Percentiles rank a stretch among this genome's conserved stretches.
Conservation (phyloP, 2,329 filamentous ascomycete genomes). For the Bipolaris sorokiniana region DNA sequence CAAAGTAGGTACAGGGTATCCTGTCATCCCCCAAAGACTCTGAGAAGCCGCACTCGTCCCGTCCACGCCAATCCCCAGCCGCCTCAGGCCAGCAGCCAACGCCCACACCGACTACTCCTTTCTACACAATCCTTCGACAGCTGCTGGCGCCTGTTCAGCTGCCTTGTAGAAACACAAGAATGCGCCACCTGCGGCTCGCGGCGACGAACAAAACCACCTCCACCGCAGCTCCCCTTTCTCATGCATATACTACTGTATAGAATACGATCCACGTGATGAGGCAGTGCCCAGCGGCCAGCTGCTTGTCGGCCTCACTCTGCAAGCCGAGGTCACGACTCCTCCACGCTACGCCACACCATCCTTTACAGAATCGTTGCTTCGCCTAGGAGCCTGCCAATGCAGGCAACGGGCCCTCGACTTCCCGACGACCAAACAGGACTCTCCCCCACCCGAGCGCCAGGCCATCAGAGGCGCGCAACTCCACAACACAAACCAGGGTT, state of each 20-base stretch:
- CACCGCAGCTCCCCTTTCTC: constrained; percentile 3
- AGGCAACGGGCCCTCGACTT: constrained; percentile 12
- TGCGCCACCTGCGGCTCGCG: constrained; percentile 10
- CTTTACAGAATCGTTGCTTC: constrained; percentile 11
- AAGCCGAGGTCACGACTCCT: constrained; percentile 1
- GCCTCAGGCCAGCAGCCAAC: not conserved
- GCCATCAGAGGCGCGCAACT: constrained; percentile 21
- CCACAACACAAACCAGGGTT: constrained; percentile 20
- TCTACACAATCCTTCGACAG: not conserved
- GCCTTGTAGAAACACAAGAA: constrained; percentile 2
- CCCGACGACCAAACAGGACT: constrained; percentile 7
- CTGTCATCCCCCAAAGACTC: not conserved
- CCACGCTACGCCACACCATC: constrained; percentile 14
- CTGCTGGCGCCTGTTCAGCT: not conserved
- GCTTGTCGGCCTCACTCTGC: constrained; percentile 4
- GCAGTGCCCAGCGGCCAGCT: not conserved
- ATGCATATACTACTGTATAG: constrained; percentile 4
- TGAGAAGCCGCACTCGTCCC: not conserved
- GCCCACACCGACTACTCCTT: not conserved
- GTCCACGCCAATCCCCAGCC: too few species aligned
- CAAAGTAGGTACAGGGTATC: not conserved
- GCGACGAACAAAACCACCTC: constrained; percentile 1
- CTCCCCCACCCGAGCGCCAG: constrained; percentile 20
- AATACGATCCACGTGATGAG: constrained; percentile 17
- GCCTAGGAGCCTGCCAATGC: constrained; percentile 7